A percentile compares a stretch with the other conserved stretches of the same genome.
Evolutionary conservation across 1,284 basidiomycete genomes (phyloP).

Genomic region (Ustilago crameri): DNA sequence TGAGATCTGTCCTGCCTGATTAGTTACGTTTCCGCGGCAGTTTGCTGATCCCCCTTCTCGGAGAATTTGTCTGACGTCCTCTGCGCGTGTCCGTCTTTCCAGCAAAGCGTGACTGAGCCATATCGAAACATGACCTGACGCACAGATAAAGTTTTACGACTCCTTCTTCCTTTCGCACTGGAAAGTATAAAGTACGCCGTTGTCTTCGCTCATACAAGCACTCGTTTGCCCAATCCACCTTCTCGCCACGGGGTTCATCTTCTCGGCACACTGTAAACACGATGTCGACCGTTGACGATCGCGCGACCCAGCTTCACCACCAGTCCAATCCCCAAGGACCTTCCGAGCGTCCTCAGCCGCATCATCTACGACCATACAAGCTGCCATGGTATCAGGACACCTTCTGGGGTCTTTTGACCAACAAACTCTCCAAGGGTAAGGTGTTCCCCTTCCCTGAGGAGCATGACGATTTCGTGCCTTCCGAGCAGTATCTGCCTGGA

Average conservation of each 20-base stretch:
- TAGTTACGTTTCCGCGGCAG: background rate
- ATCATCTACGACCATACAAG: slow-evolving; percentile 16
- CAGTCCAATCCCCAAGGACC: slow-evolving; percentile 16
- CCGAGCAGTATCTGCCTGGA: slow-evolving; percentile 39
- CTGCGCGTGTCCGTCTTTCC: background rate
- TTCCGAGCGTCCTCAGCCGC: slow-evolving; percentile 12
- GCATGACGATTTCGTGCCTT: slow-evolving; percentile 26
- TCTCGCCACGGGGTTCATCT: background rate
- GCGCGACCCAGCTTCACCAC: slow-evolving; percentile 23
- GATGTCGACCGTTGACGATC: background rate
- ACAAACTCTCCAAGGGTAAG: slow-evolving; percentile 40
- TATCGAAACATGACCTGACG: too few relatives aligned
- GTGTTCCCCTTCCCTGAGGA: slow-evolving; percentile 34
- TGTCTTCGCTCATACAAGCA: too few relatives aligned
- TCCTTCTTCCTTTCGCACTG: too few relatives aligned
- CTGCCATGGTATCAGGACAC: slow-evolving; percentile 49
- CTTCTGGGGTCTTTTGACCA: slow-evolving; percentile 24
- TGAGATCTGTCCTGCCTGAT: too few relatives aligned
- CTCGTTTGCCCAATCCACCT: too few relatives aligned
- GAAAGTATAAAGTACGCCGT: too few relatives aligned
- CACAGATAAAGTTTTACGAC: too few relatives aligned
- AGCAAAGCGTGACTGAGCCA: background rate
- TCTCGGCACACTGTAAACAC: background rate
- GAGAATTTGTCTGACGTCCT: background rate
- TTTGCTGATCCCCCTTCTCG: background rate